These are phyloP conservation scores for Aspergillus uvarum DNA, from an alignment of 2,329 filamentous ascomycete species.

Conservation along the genomic window DNA sequence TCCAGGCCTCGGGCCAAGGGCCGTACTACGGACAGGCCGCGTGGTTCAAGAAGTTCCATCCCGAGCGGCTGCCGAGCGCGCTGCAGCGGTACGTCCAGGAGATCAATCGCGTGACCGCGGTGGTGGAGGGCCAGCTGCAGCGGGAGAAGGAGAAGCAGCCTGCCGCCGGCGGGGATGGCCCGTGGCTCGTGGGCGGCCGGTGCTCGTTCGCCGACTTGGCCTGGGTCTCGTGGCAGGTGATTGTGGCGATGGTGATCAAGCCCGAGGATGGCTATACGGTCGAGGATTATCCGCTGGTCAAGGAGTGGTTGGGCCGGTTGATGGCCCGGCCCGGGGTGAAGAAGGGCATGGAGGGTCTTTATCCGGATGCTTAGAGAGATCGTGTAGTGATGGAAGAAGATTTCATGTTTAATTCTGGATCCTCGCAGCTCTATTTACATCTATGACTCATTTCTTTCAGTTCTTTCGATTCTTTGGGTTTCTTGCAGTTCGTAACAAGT, in stretches of 20 bases:
- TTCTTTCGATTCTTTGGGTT: too few species aligned
- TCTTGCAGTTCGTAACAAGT: too few species aligned
- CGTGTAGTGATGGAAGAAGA: too few species aligned
- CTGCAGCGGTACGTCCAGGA: slow-evolving; percentile 47
- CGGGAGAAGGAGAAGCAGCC: slow-evolving; percentile 21
- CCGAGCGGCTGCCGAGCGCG: slow-evolving; percentile 42
- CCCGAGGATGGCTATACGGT: slow-evolving; percentile 8
- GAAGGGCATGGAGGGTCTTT: slow-evolving; percentile 5
- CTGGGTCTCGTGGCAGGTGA: slow-evolving; percentile 37
- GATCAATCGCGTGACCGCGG: slow-evolving; percentile 42
- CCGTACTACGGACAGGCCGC: slow-evolving; percentile 48
- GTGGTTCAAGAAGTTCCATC: slow-evolving; percentile 44
- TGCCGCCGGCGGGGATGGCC: neutral
- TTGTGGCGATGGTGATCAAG: slow-evolving; percentile 2
- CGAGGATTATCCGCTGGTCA: slow-evolving; percentile 11
- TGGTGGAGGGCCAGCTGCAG: slow-evolving; percentile 42
- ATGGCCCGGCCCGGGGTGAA: slow-evolving; percentile 9
- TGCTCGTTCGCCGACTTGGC: slow-evolving; percentile 43
- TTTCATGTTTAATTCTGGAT: neutral
- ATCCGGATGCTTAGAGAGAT: neutral
- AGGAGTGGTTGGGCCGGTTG: slow-evolving; percentile 21
- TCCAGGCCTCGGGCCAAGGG: slow-evolving; percentile 46
- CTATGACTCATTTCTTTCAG: too few species aligned
- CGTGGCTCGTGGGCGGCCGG: slow-evolving; percentile 46
- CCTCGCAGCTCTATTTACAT: neutral